These are phyloP conservation scores for Rhizopogon salebrosus DNA, from an alignment of 768 basidiomycete genomes.

Conservation along the genomic window DNA sequence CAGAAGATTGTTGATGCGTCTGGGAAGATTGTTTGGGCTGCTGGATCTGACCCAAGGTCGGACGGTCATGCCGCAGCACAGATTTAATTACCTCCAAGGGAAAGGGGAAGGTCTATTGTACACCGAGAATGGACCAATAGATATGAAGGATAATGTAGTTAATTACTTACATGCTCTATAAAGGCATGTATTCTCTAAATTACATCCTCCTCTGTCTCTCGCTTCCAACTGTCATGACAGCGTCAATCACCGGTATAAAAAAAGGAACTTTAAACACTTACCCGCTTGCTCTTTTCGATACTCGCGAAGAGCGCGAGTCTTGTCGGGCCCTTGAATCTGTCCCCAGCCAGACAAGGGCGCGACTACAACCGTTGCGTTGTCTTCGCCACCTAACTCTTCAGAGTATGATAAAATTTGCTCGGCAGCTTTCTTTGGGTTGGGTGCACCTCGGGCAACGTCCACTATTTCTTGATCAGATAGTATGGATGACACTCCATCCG, in stretches of 20 bases:
- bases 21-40: constrained; percentile 86
- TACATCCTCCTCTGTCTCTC: constrained; percentile 68
- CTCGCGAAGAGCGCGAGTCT: constrained; percentile 76
- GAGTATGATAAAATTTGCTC: constrained; percentile 78
- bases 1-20: constrained; percentile 66
- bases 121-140: constrained; percentile 1
- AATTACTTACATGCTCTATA: constrained; percentile 2
- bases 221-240: constrained; percentile 42
- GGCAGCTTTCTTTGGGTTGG: constrained; percentile 76
- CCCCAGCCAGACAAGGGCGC: constrained; percentile 94
- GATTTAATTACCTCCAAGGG: constrained; percentile 40
- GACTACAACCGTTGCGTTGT: constrained; percentile 89
- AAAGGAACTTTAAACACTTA: constrained; percentile 20
- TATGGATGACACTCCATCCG: constrained; percentile 89
- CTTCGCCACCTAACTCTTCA: constrained; percentile 77
- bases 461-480: constrained; percentile 93
- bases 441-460: constrained; percentile 73
- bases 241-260: constrained; percentile 1
- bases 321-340: constrained; percentile 70
- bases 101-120: neutral
- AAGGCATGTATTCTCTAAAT: neutral
- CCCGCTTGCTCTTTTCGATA: constrained; percentile 69
- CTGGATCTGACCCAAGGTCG: constrained; percentile 83
- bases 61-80: constrained; percentile 88
- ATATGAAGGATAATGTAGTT: neutral